Conservation (phyloP, 2,329 filamentous ascomycete species). For the Cytospora leucostoma region DNA sequence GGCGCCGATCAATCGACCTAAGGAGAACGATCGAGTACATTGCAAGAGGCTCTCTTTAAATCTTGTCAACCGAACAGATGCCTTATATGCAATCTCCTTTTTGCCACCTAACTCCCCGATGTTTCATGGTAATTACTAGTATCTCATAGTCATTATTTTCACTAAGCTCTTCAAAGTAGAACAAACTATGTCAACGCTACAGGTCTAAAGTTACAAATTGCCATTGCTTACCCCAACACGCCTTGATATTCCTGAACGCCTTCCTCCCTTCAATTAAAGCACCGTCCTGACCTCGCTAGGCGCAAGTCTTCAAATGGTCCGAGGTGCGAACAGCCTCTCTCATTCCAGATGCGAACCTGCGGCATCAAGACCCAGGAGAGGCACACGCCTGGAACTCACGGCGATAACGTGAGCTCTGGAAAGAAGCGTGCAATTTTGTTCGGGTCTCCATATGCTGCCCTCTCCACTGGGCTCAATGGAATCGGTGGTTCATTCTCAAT, state of each 20-base stretch:
- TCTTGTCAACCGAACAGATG: neutral
- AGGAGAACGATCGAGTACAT: too few species aligned
- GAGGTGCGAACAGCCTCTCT: neutral
- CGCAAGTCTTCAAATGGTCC: neutral
- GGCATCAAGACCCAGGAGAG: neutral
- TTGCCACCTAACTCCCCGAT: neutral
- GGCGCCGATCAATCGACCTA: neutral
- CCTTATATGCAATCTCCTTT: neutral
- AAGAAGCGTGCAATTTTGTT: slow-evolving; percentile 43
- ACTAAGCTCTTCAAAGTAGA: neutral
- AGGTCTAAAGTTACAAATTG: slow-evolving; percentile 7
- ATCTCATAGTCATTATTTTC: neutral
- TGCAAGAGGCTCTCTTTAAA: neutral
- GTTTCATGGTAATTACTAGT: neutral
- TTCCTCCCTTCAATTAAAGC: slow-evolving; percentile 3
- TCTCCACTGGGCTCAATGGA: slow-evolving; percentile 34
- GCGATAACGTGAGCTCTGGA: slow-evolving; percentile 37
- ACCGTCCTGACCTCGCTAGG: neutral
- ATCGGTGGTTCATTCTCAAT: slow-evolving; percentile 28
- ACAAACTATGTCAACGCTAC: neutral
- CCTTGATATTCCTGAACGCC: slow-evolving; percentile 12
- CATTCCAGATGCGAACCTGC: neutral
- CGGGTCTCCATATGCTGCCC: slow-evolving; percentile 41
- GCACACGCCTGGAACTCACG: slow-evolving; percentile 13
- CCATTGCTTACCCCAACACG: neutral